phyloP scores from a whole-genome alignment of 192 early-diverging fungal species.

The Podila horticola region DNA sequence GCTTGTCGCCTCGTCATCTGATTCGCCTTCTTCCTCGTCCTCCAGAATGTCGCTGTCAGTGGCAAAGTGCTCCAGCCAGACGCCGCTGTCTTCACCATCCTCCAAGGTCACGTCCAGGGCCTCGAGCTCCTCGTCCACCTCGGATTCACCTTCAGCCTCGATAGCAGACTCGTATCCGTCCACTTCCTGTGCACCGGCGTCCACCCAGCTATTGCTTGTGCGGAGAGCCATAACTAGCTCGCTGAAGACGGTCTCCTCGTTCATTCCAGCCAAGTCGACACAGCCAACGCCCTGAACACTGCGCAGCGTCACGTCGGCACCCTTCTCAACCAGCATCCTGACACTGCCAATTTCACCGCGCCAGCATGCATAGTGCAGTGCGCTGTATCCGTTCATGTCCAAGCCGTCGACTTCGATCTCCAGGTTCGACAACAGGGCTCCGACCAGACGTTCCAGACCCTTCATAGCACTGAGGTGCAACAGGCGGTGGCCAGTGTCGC shows the following conservation, averaged over 20 bases:
- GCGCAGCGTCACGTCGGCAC: constrained; percentile 35
- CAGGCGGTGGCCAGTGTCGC: constrained; percentile 63
- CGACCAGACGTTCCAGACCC: constrained; percentile 61
- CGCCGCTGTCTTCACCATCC: constrained; percentile 26
- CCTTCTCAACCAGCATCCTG: constrained; percentile 57
- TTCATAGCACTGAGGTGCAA: constrained; percentile 73
- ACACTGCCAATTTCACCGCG: constrained; percentile 59
- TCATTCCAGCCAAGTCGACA: constrained; percentile 28
- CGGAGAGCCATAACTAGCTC: constrained; percentile 26
- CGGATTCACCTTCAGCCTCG: constrained; percentile 35
- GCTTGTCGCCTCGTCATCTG: constrained; percentile 17
- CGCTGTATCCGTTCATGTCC: constrained; percentile 75
- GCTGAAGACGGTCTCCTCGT: not conserved
- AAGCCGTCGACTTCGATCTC: constrained; percentile 58
- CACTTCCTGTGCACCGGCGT: constrained; percentile 36
- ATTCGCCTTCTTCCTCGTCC: constrained; percentile 9
- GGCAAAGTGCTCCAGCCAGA: constrained; percentile 39
- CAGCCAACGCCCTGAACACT: constrained; percentile 40
- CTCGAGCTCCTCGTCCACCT: constrained; percentile 39
- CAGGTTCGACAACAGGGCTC: constrained; percentile 49
- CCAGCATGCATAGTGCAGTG: constrained; percentile 76
- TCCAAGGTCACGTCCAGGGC: constrained; percentile 13
- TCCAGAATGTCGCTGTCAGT: constrained; percentile 37
- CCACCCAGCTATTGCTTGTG: constrained; percentile 48
- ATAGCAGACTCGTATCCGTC: constrained; percentile 35